phyloP scores from a whole-genome alignment of 352 stramenopile genomes.

The Globisporangium acanthophoron region DNA sequence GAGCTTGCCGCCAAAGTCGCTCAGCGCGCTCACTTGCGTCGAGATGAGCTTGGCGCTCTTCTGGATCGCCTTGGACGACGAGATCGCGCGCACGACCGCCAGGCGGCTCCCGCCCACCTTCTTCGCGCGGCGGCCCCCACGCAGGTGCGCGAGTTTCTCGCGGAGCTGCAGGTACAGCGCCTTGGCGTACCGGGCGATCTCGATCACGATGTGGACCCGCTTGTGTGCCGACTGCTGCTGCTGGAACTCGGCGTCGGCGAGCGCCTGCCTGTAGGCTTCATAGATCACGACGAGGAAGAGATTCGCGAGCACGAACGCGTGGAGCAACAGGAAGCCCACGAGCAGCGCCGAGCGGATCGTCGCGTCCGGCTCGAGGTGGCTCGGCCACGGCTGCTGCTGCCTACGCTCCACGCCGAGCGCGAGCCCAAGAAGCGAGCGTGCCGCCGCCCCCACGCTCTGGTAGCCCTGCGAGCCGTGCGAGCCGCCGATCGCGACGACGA shows the following conservation, averaged over 20 bases:
- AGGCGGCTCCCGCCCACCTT: conserved; percentile 5
- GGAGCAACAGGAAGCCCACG: conserved; percentile 34
- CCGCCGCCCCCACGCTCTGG: conserved; percentile 25
- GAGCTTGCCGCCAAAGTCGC: conserved; percentile 17
- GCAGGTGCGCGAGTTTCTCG: background rate
- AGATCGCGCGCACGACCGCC: conserved; percentile 20
- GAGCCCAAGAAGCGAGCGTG: conserved; percentile 31
- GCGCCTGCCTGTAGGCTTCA: conserved; percentile 28
- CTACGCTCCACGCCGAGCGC: conserved; percentile 19
- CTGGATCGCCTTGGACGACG: conserved; percentile 8
- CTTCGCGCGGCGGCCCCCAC: background rate
- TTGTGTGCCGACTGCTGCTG: conserved; percentile 13
- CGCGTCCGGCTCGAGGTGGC: conserved; percentile 12
- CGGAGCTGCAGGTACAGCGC: conserved; percentile 4
- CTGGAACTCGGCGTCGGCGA: conserved; percentile 21
- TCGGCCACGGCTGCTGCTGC: background rate
- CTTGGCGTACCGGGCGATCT: conserved; percentile 17
- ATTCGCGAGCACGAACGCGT: conserved; percentile 38
- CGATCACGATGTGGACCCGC: conserved; percentile 21
- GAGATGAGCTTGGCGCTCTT: conserved; percentile 18
- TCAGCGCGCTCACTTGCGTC: conserved; percentile 16
- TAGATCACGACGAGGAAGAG: conserved; percentile 43
- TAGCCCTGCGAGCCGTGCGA: conserved; percentile 20
- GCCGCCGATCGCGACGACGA: conserved; percentile 30
- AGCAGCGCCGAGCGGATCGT: conserved; percentile 29